phyloP scores from a whole-genome alignment of 345 rosid genomes.

The Carallia brachiata region DNA sequence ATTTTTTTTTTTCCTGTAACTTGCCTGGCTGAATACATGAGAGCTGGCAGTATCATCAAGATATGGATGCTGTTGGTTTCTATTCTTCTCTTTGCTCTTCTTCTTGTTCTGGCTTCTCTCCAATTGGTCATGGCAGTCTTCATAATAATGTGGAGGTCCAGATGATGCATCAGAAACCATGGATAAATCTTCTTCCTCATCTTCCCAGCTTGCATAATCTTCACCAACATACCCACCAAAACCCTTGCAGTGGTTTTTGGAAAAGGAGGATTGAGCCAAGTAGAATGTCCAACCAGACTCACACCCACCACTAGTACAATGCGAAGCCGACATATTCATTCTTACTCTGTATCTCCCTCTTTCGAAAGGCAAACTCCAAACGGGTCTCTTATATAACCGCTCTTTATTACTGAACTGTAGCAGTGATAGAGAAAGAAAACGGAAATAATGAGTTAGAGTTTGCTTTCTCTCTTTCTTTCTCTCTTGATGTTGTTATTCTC shows the following conservation, averaged over 20 bases:
- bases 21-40: constrained; percentile 48
- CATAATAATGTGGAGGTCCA: constrained; percentile 54
- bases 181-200: constrained; percentile 53
- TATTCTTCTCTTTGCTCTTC: constrained; percentile 32
- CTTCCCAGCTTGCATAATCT: constrained; percentile 15
- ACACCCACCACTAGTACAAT: constrained; percentile 51
- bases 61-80: constrained; percentile 38
- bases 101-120: constrained; percentile 35
- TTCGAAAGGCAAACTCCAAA: constrained; percentile 10
- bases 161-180: constrained; percentile 97
- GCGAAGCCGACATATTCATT: constrained; percentile 58
- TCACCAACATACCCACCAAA: constrained; percentile 24
- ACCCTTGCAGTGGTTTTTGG: constrained; percentile 27
- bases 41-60: constrained; percentile 88
- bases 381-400: constrained; percentile 6
- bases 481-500: constrained; percentile 7
- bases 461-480: no score
- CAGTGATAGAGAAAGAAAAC: background rate
- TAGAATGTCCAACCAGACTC: constrained; percentile 88
- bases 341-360: background rate
- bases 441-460: background rate
- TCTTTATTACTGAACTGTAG: constrained; percentile 6
- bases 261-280: constrained; percentile 56
- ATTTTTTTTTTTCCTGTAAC: constrained; percentile 7
- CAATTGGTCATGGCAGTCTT: constrained; percentile 36